A percentile compares a stretch with the other conserved stretches of the same genome.
phyloP scores from a whole-genome alignment of 2,329 filamentous ascomycete genomes.

The Talaromyces pinophilus region DNA sequence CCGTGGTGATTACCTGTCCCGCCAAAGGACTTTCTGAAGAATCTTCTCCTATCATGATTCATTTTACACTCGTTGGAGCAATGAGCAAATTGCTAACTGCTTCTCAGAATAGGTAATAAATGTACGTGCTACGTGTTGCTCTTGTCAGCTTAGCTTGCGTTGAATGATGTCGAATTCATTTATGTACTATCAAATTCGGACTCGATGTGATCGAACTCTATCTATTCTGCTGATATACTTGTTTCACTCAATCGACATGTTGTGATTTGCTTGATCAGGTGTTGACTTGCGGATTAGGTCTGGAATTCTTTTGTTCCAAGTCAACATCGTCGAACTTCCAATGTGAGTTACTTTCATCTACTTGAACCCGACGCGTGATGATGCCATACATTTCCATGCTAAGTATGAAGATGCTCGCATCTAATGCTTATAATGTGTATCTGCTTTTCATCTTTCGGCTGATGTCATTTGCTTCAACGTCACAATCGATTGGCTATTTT shows the following conservation, averaged over 20 bases:
- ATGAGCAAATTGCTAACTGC: conserved; percentile 30
- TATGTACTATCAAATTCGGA: conserved; percentile 55
- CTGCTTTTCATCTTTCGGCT: conserved; percentile 68
- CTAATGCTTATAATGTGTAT: conserved; percentile 47
- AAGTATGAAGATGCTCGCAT: conserved; percentile 59
- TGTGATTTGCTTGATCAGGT: neutral
- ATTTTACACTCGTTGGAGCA: neutral
- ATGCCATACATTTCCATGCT: conserved; percentile 61
- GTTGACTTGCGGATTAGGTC: conserved; percentile 3
- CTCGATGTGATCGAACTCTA: conserved; percentile 38
- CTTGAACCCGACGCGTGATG: conserved; percentile 49
- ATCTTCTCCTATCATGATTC: neutral
- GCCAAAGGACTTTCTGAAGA: conserved; percentile 62
- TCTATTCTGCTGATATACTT: conserved; percentile 21
- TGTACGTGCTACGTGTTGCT: neutral
- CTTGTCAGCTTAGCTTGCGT: neutral
- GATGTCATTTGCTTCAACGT: conserved; percentile 40
- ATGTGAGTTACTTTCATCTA: conserved; percentile 3
- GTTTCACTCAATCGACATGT: neutral
- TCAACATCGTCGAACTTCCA: neutral
- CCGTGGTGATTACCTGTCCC: conserved; percentile 63
- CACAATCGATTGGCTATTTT: conserved; percentile 26
- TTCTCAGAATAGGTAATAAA: conserved; percentile 9
- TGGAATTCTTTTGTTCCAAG: neutral
- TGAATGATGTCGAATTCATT: conserved; percentile 43